These are phyloP conservation scores for Globisporangium viniferum DNA, from an alignment of 352 stramenopile species.

Conservation along the genomic window DNA sequence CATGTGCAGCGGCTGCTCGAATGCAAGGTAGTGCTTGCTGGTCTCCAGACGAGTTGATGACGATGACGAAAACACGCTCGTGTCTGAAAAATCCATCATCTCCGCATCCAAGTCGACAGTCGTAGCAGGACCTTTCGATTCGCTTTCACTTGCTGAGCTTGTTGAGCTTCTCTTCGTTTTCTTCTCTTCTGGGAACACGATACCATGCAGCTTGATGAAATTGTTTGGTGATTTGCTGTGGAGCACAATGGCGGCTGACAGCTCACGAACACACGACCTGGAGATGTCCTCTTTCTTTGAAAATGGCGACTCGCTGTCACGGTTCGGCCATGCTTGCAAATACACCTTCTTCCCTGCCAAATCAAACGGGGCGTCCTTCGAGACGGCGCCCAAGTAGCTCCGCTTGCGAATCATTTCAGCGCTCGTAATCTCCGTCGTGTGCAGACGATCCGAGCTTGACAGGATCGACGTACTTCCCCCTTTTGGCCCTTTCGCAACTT, in stretches of 20 bases:
- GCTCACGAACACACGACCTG: slow-evolving; percentile 51
- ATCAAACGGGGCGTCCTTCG: slow-evolving; percentile 31
- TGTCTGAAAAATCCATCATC: slow-evolving; percentile 27
- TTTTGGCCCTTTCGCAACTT: slow-evolving; percentile 15
- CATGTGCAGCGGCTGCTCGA: slow-evolving; percentile 77
- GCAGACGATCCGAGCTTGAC: slow-evolving; percentile 27
- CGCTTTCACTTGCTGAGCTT: background rate
- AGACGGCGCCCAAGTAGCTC: slow-evolving; percentile 49
- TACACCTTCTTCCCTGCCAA: slow-evolving; percentile 57
- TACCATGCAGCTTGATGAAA: slow-evolving; percentile 60
- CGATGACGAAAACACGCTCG: background rate
- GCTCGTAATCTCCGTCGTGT: slow-evolving; percentile 40
- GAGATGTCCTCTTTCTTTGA: slow-evolving; percentile 44
- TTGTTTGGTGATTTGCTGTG: slow-evolving; percentile 35
- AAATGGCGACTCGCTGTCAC: slow-evolving; percentile 53
- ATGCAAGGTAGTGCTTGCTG: slow-evolving; percentile 70
- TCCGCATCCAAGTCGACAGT: slow-evolving; percentile 22
- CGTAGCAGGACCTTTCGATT: background rate
- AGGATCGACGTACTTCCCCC: slow-evolving; percentile 18
- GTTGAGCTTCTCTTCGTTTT: slow-evolving; percentile 23
- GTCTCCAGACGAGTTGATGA: slow-evolving; percentile 26
- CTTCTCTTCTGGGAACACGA: slow-evolving; percentile 66
- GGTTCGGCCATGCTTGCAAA: slow-evolving; percentile 78
- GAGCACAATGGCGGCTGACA: slow-evolving; percentile 45
- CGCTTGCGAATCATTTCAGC: slow-evolving; percentile 72